A percentile compares a stretch with the other conserved stretches of the same genome.
Evolutionary conservation across 805 yeast genomes (phyloP).

Genomic region (Candida montana): DNA sequence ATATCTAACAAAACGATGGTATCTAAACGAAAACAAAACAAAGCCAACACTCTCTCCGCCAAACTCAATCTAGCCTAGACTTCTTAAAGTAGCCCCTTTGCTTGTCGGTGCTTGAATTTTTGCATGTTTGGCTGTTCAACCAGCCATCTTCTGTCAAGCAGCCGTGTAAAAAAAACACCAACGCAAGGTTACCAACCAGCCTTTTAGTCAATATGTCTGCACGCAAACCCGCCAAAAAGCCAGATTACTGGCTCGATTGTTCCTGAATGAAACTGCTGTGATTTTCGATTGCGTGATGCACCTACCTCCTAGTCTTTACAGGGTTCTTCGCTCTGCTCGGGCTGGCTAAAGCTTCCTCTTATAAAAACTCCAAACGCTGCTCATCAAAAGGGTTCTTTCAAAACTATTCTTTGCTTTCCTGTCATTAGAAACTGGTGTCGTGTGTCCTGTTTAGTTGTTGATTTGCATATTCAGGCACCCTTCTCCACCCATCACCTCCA

Average conservation of each 20-base stretch:
- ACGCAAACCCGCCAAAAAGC: no score
- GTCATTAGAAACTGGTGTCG: neutral
- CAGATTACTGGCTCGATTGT: neutral
- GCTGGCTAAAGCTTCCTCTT: neutral
- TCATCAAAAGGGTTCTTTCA: neutral
- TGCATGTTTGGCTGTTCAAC: neutral
- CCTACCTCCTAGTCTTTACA: conserved; percentile 2
- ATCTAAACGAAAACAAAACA: no score
- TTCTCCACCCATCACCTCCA: neutral
- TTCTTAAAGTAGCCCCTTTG: no score
- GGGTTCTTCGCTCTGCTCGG: neutral
- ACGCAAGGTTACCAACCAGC: neutral
- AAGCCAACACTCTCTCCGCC: no score
- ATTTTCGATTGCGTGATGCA: neutral
- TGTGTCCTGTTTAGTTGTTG: neutral
- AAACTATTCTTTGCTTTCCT: neutral
- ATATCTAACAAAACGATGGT: no score
- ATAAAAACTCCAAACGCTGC: neutral
- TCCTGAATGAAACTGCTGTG: conserved; percentile 1
- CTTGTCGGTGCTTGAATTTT: no score
- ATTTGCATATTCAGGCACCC: neutral
- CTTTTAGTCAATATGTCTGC: no score
- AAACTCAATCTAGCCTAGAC: no score
- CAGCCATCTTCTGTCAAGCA: neutral
- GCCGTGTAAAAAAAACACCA: neutral